Evolutionary conservation across 495 filamentous ascomycete species (phyloP).

Genomic region (Staphylotrichum longicolle): DNA sequence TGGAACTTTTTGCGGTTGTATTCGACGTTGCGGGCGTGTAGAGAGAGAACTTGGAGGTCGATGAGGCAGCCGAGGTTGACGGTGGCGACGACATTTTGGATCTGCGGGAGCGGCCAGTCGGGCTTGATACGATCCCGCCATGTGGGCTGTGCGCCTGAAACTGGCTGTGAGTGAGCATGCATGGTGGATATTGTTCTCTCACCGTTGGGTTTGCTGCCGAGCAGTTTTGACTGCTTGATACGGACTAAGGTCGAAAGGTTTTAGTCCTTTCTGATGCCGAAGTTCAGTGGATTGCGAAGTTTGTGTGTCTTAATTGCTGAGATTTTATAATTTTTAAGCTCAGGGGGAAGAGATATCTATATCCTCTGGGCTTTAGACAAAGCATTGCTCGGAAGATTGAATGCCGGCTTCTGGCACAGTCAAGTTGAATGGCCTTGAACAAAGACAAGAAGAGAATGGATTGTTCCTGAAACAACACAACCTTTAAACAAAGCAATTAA

Average conservation of each 20-base stretch:
- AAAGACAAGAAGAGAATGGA: constrained; percentile 4
- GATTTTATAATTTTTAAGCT: no score
- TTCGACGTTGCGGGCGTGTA: constrained; percentile 94
- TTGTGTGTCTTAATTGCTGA: no score
- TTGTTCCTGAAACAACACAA: not conserved
- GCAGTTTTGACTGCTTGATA: not conserved
- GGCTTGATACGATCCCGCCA: constrained; percentile 13
- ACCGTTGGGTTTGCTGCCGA: not conserved
- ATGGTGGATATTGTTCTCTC: not conserved
- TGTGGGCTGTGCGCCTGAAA: not conserved
- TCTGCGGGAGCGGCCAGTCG: constrained; percentile 22
- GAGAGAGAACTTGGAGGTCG: constrained; percentile 90
- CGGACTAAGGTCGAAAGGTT: not conserved
- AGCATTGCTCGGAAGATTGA: not conserved
- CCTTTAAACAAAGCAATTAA: not conserved
- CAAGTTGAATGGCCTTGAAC: not conserved
- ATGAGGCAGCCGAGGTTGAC: constrained; percentile 93
- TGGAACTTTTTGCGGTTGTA: constrained; percentile 98
- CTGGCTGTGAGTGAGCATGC: not conserved
- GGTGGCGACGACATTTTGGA: constrained; percentile 86
- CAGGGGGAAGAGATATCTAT: not conserved
- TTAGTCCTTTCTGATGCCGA: not conserved
- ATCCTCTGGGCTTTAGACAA: not conserved
- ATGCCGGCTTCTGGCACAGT: not conserved
- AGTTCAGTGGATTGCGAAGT: no score